Evolutionary conservation across 441 rosid genomes (phyloP), one percentile per base, ranked within the genome.

Genomic region (Gossypium armourianum): DNA sequence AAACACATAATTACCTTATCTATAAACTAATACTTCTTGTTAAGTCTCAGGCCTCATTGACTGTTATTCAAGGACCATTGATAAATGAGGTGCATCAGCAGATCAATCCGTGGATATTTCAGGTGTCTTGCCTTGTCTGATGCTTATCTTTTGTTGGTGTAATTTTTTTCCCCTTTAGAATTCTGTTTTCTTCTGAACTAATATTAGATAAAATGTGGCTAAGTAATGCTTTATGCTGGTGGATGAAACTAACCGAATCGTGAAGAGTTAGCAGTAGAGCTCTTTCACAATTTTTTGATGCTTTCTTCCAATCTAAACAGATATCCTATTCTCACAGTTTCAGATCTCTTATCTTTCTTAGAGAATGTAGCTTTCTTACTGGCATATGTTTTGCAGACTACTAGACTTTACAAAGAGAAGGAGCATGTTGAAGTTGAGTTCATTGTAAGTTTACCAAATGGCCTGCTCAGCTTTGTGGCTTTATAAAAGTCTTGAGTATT

Each of bases 371-470:
- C 56, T 52, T 69, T 50, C 57, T 49, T 7, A 50, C 62, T 29
- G 28, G 62, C 10, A n/a, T 74, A 67, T 69, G 26, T 72, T 15
- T 9, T 78, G 78, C 90, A 95, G 99, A 75, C 84, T 59, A 86
- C 90, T 74, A 86, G 99, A 77, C 76, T 92, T 74, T 85, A 84
- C 96, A 90, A 86, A 83, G 92, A 78, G 73, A 91, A 81, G 82
- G 98, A 92, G 78, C 97, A 95, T 70, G 97, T 86, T 62, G 99
- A 95, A 88, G 92, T 92, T 4, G 99, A 95, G 82, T 95, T 92
- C 82, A 83, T 88, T 77, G 99, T 92, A 78, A 89, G 99, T 73
- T 77, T 77, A 53, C 12, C 66, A 49, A 47, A 68, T 23, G 68
- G 56, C 76, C 3, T 69, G 32, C 74, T 69, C 54, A 24, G n/a